Evolutionary conservation across 1,284 basidiomycete species (phyloP).

Genomic region (Inonotus obliquus): DNA sequence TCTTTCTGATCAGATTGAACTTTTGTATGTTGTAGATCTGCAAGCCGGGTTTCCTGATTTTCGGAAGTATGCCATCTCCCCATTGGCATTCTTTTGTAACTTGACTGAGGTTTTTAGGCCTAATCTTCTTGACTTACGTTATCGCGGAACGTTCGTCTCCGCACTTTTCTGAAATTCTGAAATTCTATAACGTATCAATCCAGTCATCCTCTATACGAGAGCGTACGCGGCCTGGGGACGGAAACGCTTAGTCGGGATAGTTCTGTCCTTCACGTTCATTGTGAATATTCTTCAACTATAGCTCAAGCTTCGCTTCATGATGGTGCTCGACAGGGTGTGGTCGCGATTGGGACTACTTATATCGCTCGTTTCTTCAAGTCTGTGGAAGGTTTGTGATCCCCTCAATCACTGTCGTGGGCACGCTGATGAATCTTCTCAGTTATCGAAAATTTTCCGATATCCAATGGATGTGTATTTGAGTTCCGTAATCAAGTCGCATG

Average conservation of each 20-base stretch:
- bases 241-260: not conserved
- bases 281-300: not conserved
- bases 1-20: not conserved
- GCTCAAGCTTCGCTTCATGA: not conserved
- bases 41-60: not conserved
- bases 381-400: not conserved
- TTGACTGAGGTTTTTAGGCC: not conserved
- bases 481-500: too few relatives aligned
- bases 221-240: constrained; percentile 9
- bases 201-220: constrained; percentile 1
- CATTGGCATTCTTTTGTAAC: too few relatives aligned
- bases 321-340: not conserved
- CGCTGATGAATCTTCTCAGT: too few relatives aligned
- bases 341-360: not conserved
- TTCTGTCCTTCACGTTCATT: not conserved
- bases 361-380: too few relatives aligned
- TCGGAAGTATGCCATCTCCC: not conserved
- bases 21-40: too few relatives aligned
- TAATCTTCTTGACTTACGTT: not conserved
- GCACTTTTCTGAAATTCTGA: not conserved
- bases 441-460: too few relatives aligned
- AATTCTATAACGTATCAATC: not conserved
- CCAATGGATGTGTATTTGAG: too few relatives aligned
- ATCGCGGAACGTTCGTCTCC: not conserved
- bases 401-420: too few relatives aligned